These are phyloP conservation scores for Phytophthora brassicae DNA, from an alignment of 352 stramenopile species.

Conservation along the genomic window DNA sequence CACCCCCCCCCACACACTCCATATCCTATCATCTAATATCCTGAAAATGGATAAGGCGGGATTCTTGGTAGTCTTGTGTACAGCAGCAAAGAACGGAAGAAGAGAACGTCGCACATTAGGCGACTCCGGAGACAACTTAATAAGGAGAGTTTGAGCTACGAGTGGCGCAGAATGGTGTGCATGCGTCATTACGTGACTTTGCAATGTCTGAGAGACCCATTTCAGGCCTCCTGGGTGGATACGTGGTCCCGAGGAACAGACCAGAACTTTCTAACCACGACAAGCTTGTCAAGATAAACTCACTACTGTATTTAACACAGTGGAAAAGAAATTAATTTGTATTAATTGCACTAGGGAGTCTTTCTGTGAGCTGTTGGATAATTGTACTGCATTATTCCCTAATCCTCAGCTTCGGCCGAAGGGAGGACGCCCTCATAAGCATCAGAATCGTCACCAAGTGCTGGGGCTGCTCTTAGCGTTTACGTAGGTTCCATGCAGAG, in stretches of 20 bases:
- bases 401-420: background rate
- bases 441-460: background rate
- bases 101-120: too few relatives aligned
- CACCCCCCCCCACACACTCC: too few relatives aligned
- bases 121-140: background rate
- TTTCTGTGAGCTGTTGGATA: background rate
- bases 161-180: background rate
- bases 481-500: background rate
- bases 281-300: background rate
- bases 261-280: background rate
- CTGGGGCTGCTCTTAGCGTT: background rate
- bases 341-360: background rate
- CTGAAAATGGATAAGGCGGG: too few relatives aligned
- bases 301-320: background rate
- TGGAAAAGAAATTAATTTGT: background rate
- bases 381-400: background rate
- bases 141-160: background rate
- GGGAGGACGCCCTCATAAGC: background rate
- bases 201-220: background rate
- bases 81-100: background rate
- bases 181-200: background rate
- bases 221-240: background rate
- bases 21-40: too few relatives aligned
- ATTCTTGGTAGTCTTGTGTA: background rate
- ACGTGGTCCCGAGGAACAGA: background rate